Conservation (phyloP, 176 grass and related monocot species). For the Lolium perenne region DNA sequence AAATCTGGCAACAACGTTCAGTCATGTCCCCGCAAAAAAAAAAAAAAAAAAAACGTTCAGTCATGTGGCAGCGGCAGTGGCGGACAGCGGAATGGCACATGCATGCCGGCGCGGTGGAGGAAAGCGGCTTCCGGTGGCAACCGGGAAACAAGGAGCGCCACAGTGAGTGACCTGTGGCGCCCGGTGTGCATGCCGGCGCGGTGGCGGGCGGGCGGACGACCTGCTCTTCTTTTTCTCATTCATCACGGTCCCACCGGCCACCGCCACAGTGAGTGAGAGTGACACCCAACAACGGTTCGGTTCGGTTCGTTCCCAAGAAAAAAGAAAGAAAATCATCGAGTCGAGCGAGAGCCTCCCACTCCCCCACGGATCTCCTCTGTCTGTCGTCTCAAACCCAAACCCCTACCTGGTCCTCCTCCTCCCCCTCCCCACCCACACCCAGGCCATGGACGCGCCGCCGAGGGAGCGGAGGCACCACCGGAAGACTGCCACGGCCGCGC, state of each 20-base stretch:
- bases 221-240: background rate
- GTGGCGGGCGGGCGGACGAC: too few relatives aligned
- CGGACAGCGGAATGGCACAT: too few relatives aligned
- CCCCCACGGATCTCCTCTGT: constrained; percentile 28
- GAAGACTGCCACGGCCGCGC: constrained; percentile 4
- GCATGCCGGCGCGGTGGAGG: too few relatives aligned
- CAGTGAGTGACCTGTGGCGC: too few relatives aligned
- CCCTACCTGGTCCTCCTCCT: constrained; percentile 11
- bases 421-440: background rate
- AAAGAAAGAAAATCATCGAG: too few relatives aligned
- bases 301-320: too few relatives aligned
- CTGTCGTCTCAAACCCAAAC: constrained; percentile 2
- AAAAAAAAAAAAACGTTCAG: too few relatives aligned
- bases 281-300: too few relatives aligned
- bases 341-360: constrained; percentile 6
- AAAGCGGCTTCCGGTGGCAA: background rate
- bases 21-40: too few relatives aligned
- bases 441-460: constrained; percentile 58
- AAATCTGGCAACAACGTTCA: too few relatives aligned
- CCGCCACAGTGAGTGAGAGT: background rate
- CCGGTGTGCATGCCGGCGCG: too few relatives aligned
- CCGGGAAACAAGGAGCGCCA: background rate
- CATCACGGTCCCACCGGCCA: background rate
- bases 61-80: too few relatives aligned
- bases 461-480: constrained; percentile 57